Evolutionary conservation across 1,139 yeast genomes (phyloP), one percentile per base, ranked within the genome.

Genomic region (Yamadazyma triangularis): DNA sequence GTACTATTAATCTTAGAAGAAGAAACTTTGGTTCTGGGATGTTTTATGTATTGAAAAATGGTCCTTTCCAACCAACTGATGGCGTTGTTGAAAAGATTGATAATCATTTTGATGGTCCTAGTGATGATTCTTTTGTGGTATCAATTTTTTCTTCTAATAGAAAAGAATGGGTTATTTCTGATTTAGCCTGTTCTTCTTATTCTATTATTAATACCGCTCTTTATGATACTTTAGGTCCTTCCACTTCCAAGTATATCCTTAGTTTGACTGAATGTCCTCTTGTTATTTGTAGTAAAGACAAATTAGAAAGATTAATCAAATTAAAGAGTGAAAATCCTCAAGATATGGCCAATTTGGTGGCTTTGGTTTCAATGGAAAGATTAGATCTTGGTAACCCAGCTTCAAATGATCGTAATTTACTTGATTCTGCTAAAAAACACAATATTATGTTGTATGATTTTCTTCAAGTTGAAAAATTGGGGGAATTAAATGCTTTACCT

Each of bases 1-100:
- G 41, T 8, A 51, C 64, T 25, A 60, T 73, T 8, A 56, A 59
- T 19, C 41, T 50, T 27, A 61, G 79, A 31, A 67, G 73, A 33
- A 53, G 57, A 30, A 56, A 71, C 31, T 60, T 83, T 27, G 93
- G 88, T 4, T 60, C 85, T 3, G 94, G 93, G 9, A 46, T 84
- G 19, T 64, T 77, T 41, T 64, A 74, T 28, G 53, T 74, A n/a
- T 69, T 77, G 32, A 50, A 53, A 24, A 60, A 64, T 37, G 71
- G 69, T 41, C 62, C 70, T 39, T 67, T 44, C 47, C 54, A 52
- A 29, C 47, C 47, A 14, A 50, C 60, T 18, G 47, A 55, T 11
- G 48, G 51, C 13, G 48, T 46, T 14, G 49, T 54, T 27, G 33
- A 40, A 9, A 54, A 51, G 27, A 51, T 64, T 31, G 42, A 38